phyloP scores from a whole-genome alignment of 2,329 filamentous ascomycete species.

The Colletotrichum godetiae region DNA sequence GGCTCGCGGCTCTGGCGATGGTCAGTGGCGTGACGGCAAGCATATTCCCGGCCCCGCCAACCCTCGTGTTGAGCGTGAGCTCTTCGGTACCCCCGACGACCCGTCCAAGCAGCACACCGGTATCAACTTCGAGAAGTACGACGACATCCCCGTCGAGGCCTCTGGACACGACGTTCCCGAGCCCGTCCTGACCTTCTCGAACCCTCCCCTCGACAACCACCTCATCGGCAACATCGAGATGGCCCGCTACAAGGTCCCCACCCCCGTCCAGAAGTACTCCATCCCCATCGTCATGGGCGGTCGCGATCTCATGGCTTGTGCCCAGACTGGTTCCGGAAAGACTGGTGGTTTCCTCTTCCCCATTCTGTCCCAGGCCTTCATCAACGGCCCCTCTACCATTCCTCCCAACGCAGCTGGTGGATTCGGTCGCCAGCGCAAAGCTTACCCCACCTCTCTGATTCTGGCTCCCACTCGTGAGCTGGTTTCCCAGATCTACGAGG shows the following conservation, averaged over 20 bases:
- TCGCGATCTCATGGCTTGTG: constrained; percentile 99
- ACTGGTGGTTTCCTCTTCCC: constrained; percentile 99
- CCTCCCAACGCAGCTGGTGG: constrained; percentile 74
- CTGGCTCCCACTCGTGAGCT: constrained; percentile 97
- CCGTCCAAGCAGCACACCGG: constrained; percentile 95
- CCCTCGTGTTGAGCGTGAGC: constrained; percentile 90
- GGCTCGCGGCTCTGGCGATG: constrained; percentile 89
- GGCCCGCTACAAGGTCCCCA: constrained; percentile 94
- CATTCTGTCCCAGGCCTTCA: constrained; percentile 96
- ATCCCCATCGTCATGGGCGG: constrained; percentile 99
- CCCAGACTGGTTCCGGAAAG: constrained; percentile 99
- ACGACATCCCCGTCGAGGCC: constrained; percentile 98
- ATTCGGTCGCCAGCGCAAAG: constrained; percentile 95
- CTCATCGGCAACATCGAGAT: constrained; percentile 93
- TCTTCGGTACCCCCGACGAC: constrained; percentile 92
- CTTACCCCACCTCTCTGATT: constrained; percentile 95
- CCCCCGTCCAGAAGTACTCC: constrained; percentile 98
- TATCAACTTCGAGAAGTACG: constrained; percentile 99
- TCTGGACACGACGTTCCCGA: constrained; percentile 95
- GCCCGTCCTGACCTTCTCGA: constrained; percentile 88
- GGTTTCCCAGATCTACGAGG: constrained; percentile 98
- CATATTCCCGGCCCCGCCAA: constrained; percentile 92
- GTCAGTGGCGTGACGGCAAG: constrained; percentile 97
- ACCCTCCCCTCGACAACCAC: constrained; percentile 95
- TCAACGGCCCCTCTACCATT: constrained; percentile 81